Conservation (phyloP, 352 stramenopile species). For the Phytophthora rubi region DNA sequence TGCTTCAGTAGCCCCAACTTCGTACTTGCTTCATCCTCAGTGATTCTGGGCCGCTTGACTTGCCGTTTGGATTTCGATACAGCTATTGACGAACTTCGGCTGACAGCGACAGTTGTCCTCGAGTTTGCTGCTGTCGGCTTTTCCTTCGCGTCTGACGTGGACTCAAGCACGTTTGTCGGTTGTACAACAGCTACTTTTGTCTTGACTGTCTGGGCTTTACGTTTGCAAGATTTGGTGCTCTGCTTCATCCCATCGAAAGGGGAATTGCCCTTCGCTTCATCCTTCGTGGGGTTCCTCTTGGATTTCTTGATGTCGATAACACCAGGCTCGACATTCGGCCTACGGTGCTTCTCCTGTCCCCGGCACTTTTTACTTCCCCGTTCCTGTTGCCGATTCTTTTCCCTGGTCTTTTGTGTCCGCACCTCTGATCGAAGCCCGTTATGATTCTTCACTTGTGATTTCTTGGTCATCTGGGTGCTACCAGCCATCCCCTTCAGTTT, state of each 20-base stretch:
- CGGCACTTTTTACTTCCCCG: background rate
- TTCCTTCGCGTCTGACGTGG: background rate
- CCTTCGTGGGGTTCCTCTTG: background rate
- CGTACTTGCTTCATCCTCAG: background rate
- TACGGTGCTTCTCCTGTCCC: background rate
- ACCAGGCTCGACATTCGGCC: background rate
- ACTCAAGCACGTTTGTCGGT: background rate
- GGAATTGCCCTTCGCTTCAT: background rate
- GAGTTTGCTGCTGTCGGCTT: background rate
- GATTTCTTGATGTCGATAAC: background rate
- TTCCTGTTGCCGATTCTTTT: background rate
- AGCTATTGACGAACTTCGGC: background rate
- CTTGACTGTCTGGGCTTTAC: background rate
- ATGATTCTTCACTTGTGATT: background rate
- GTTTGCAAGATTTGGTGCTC: background rate
- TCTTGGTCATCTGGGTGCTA: background rate
- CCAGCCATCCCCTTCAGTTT: background rate
- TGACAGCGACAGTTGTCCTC: background rate
- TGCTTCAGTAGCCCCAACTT: background rate
- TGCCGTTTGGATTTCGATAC: background rate
- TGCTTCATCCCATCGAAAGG: background rate
- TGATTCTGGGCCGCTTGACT: background rate
- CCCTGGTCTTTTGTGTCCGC: background rate
- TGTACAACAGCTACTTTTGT: background rate
- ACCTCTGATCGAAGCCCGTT: background rate